These are phyloP conservation scores for Chaetoscypha palmicola DNA, from an alignment of 2,329 filamentous ascomycete species.

Conservation along the genomic window DNA sequence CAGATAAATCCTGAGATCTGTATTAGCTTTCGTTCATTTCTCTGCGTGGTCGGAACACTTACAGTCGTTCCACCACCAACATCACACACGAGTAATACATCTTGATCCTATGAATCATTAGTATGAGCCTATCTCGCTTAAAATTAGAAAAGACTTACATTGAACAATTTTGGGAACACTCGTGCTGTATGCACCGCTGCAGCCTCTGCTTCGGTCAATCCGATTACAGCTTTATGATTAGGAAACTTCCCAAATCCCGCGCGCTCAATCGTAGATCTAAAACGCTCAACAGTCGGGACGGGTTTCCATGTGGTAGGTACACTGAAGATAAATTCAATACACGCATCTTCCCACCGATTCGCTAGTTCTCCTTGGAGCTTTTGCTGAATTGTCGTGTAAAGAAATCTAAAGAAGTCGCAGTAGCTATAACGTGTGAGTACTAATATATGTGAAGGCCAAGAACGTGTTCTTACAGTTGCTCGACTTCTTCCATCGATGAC, in stretches of 20 bases:
- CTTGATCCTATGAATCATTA: slow-evolving; percentile 15
- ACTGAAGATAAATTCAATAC: slow-evolving; percentile 36
- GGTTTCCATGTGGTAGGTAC: slow-evolving; percentile 37
- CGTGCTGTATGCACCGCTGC: slow-evolving; percentile 43
- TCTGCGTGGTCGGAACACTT: neutral
- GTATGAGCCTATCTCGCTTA: no score
- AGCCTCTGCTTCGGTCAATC: slow-evolving; percentile 47
- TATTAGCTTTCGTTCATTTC: neutral
- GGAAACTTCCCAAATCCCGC: slow-evolving; percentile 28
- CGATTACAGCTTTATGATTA: slow-evolving; percentile 36
- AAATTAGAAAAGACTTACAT: slow-evolving; percentile 1
- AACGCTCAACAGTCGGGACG: slow-evolving; percentile 31
- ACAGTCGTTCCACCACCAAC: slow-evolving; percentile 41
- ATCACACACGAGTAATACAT: slow-evolving; percentile 43
- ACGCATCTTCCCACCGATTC: slow-evolving; percentile 20
- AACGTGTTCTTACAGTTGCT: slow-evolving; percentile 10
- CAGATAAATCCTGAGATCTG: slow-evolving; percentile 32
- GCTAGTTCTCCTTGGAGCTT: slow-evolving; percentile 22
- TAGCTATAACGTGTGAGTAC: slow-evolving; percentile 2
- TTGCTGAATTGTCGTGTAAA: slow-evolving; percentile 31
- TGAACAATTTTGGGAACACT: slow-evolving; percentile 24
- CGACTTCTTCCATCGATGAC: slow-evolving; percentile 12
- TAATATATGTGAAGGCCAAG: neutral
- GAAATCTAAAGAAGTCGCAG: slow-evolving; percentile 30
- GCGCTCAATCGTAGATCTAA: slow-evolving; percentile 25